phyloP scores from a whole-genome alignment of 2,329 filamentous ascomycete species.

The Reticulascus tulasneorum region DNA sequence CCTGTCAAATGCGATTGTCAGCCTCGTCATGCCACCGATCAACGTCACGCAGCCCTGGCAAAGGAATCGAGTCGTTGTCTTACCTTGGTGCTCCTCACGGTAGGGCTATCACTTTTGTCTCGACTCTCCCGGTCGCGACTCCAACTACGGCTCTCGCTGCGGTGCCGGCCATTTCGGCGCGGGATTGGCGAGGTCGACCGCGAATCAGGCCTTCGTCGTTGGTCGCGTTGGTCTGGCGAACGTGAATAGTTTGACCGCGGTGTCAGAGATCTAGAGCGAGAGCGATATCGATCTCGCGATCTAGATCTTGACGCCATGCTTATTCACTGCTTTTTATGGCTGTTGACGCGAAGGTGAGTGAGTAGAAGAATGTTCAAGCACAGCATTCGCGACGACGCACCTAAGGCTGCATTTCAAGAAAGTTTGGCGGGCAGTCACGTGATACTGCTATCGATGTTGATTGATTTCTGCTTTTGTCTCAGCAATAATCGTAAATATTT shows the following conservation, averaged over 20 bases:
- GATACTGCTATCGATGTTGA: no score
- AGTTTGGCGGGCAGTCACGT: no score
- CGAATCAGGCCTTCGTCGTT: slow-evolving; percentile 25
- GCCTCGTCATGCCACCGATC: slow-evolving; percentile 3
- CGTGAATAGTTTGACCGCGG: slow-evolving; percentile 29
- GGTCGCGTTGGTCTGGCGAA: slow-evolving; percentile 24
- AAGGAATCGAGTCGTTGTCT: slow-evolving; percentile 11
- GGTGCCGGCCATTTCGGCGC: slow-evolving; percentile 32
- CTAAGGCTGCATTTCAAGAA: no score
- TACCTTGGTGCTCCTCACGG: slow-evolving; percentile 50
- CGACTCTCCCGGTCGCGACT: no score
- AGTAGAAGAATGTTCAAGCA: no score
- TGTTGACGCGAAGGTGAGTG: no score
- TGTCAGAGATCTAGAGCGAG: slow-evolving; percentile 30
- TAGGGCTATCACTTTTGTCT: slow-evolving; percentile 23
- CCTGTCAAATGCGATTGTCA: slow-evolving; percentile 46
- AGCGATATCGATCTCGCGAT: slow-evolving; percentile 27
- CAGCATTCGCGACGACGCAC: no score
- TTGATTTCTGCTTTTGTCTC: no score
- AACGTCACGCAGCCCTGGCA: slow-evolving; percentile 9
- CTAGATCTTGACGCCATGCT: slow-evolving; percentile 13
- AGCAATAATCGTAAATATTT: no score
- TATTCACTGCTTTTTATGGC: no score
- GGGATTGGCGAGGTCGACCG: slow-evolving; percentile 25
- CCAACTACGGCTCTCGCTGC: slow-evolving; percentile 22